Conservation (phyloP, 495 filamentous ascomycete species). For the Umbilicaria muhlenbergii region DNA sequence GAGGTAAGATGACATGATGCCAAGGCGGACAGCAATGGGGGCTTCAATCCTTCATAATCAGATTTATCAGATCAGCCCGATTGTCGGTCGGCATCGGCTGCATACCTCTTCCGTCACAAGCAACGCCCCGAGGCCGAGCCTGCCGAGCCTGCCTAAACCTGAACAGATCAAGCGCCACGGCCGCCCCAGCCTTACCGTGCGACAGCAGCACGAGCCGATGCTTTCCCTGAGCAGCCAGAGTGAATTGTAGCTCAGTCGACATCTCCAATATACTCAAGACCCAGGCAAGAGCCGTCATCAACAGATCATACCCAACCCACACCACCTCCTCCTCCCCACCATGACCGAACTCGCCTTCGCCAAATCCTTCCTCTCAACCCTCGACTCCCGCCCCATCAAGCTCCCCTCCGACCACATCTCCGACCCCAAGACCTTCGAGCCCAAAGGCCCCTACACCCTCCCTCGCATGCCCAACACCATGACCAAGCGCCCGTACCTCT, state of each 20-base stretch:
- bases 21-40: too few species aligned
- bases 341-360: constrained; percentile 84
- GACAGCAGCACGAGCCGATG: constrained; percentile 2
- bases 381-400: constrained; percentile 64
- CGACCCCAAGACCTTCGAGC: constrained; percentile 57
- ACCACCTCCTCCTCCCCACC: constrained; percentile 10
- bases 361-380: constrained; percentile 61
- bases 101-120: not conserved
- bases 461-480: constrained; percentile 9
- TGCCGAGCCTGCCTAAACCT: too few species aligned
- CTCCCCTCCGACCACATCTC: constrained; percentile 72
- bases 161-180: too few species aligned
- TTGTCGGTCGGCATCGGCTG: too few species aligned
- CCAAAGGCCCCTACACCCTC: constrained; percentile 5
- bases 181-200: not conserved
- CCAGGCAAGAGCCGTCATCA: not conserved
- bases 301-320: not conserved
- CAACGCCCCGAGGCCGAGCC: not conserved
- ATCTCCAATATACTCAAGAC: constrained; percentile 3
- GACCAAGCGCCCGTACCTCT: not conserved
- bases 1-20: too few species aligned
- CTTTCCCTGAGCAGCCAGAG: constrained; percentile 2
- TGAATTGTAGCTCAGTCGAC: not conserved
- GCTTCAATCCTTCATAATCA: not conserved
- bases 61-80: too few species aligned